Evolutionary conservation across 805 yeast species (phyloP).

Genomic region (Cyberlindnera maclurae): DNA sequence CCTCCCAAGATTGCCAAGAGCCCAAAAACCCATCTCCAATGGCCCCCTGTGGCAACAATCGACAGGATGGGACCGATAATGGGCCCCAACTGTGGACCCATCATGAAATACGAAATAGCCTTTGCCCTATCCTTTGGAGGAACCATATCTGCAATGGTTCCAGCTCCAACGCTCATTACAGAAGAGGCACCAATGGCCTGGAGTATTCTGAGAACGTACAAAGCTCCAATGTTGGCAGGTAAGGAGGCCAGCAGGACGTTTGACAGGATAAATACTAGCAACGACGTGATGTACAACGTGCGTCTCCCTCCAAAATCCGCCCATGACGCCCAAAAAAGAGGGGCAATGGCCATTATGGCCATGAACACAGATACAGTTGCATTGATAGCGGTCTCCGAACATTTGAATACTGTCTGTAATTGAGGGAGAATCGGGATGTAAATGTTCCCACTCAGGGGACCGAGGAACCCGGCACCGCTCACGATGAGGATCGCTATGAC

Average conservation of each 20-base stretch:
- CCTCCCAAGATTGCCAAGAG: slow-evolving; percentile 65
- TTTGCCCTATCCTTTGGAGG: slow-evolving; percentile 63
- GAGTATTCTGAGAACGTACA: slow-evolving; percentile 58
- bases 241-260: slow-evolving; percentile 57
- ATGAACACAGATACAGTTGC: slow-evolving; percentile 53
- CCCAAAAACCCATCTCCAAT: slow-evolving; percentile 82
- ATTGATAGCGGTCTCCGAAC: slow-evolving; percentile 38
- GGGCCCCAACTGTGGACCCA: slow-evolving; percentile 87
- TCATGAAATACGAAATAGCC: slow-evolving; percentile 77
- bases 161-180: slow-evolving; percentile 89
- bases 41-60: slow-evolving; percentile 59
- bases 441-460: slow-evolving; percentile 52
- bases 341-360: slow-evolving; percentile 49
- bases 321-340: slow-evolving; percentile 47
- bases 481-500: slow-evolving; percentile 30
- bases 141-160: slow-evolving; percentile 74
- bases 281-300: slow-evolving; percentile 52
- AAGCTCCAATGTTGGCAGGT: slow-evolving; percentile 62
- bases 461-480: slow-evolving; percentile 44
- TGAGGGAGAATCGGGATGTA: slow-evolving; percentile 48
- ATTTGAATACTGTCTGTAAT: slow-evolving; percentile 33
- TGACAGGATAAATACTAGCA: slow-evolving; percentile 49
- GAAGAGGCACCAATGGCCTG: slow-evolving; percentile 83
- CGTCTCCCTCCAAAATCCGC: slow-evolving; percentile 60
- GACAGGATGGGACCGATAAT: slow-evolving; percentile 81